A percentile compares a stretch with the other conserved stretches of the same genome.
Evolutionary conservation across 2,329 filamentous ascomycete genomes (phyloP).

Genomic region (Talaromyces sp.): DNA sequence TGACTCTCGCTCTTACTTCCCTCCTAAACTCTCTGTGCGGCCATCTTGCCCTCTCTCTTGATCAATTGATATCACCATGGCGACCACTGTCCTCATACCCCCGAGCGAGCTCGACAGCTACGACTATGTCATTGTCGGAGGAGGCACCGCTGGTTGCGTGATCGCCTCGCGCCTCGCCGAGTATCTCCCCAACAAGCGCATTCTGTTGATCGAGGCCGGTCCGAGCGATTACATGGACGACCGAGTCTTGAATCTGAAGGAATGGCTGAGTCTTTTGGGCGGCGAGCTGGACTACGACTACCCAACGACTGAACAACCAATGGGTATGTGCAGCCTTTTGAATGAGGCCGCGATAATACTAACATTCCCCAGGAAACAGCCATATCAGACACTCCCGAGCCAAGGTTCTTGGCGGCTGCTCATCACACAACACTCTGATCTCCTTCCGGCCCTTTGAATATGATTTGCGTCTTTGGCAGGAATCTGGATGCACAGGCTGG

Average conservation of each 20-base stretch:
- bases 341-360: background rate
- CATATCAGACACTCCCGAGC: conserved; percentile 88
- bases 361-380: conserved; percentile 64
- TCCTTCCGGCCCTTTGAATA: conserved; percentile 89
- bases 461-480: conserved; percentile 80
- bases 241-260: conserved; percentile 77
- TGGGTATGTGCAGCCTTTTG: conserved; percentile 46
- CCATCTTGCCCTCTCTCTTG: background rate
- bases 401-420: conserved; percentile 89
- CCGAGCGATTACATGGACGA: conserved; percentile 88
- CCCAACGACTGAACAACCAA: conserved; percentile 82
- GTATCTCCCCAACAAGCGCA: conserved; percentile 76
- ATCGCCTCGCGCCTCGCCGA: conserved; percentile 74
- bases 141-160: conserved; percentile 82
- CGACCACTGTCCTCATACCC: conserved; percentile 64
- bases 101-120: conserved; percentile 63
- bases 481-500: conserved; percentile 79
- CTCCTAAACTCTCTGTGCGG: background rate
- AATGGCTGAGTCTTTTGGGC: conserved; percentile 81
- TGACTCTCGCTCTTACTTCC: background rate
- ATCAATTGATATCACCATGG: conserved; percentile 1
- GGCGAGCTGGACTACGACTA: conserved; percentile 91
- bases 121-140: conserved; percentile 83
- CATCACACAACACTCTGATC: conserved; percentile 90
- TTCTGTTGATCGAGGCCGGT: conserved; percentile 82